Conservation (phyloP, 805 yeast species). For the Kodamaea restingae region DNA sequence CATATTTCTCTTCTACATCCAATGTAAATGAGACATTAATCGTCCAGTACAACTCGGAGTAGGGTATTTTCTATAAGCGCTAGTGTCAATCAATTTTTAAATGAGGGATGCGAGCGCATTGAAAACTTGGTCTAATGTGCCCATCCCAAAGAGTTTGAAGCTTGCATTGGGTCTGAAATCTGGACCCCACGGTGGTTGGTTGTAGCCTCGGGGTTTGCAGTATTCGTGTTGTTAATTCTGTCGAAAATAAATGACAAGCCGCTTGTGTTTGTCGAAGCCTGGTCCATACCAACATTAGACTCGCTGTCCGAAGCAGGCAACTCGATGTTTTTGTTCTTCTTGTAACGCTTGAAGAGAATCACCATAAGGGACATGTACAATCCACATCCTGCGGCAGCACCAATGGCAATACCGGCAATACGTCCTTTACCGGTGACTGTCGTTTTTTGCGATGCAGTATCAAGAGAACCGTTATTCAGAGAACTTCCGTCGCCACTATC, state of each 20-base stretch:
- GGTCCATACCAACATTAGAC: constrained; percentile 26
- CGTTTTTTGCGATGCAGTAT: constrained; percentile 12
- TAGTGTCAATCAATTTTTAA: constrained; percentile 8
- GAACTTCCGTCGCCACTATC: constrained; percentile 7
- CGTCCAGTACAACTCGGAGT: constrained; percentile 1
- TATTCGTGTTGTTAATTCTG: constrained; percentile 18
- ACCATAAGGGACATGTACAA: constrained; percentile 60
- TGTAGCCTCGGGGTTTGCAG: neutral
- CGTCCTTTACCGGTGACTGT: constrained; percentile 29
- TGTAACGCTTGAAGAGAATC: constrained; percentile 49
- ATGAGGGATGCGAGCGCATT: constrained; percentile 6
- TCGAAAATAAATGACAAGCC: constrained; percentile 29
- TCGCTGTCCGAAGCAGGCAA: constrained; percentile 41
- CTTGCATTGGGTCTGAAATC: constrained; percentile 67
- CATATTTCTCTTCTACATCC: neutral
- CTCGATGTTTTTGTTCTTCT: constrained; percentile 32
- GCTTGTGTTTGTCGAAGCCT: constrained; percentile 14
- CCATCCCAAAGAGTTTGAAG: constrained; percentile 75
- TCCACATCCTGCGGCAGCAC: constrained; percentile 75
- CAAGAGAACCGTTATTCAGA: constrained; percentile 34
- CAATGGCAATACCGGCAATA: constrained; percentile 76
- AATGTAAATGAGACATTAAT: neutral
- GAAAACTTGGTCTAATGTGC: constrained; percentile 3
- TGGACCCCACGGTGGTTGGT: constrained; percentile 30
- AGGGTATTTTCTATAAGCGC: constrained; percentile 7